Conservation (phyloP, 163 green algal species). For the Chlorella variabilis region DNA sequence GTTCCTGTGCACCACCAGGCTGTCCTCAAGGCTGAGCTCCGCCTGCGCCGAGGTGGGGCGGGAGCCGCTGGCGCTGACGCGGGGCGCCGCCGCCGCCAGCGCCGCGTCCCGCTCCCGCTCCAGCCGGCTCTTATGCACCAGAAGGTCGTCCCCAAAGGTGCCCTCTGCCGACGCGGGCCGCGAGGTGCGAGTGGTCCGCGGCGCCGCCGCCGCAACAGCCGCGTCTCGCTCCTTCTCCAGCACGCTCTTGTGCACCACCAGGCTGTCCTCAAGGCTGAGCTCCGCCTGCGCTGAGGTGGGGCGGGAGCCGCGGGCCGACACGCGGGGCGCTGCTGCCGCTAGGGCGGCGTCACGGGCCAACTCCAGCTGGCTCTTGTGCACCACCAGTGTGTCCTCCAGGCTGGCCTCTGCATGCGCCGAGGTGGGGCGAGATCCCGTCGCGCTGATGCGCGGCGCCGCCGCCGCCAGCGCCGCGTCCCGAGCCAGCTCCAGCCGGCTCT, state of each 20-base stretch:
- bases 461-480: constrained; percentile 24
- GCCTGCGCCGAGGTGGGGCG: background rate
- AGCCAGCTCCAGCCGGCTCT: constrained; percentile 31
- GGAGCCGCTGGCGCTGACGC: background rate
- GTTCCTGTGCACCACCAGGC: background rate
- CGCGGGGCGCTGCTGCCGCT: background rate
- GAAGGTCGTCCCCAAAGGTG: background rate
- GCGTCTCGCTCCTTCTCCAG: constrained; percentile 13
- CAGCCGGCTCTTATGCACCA: constrained; percentile 28
- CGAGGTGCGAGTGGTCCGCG: background rate
- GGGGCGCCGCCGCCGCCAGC: constrained; percentile 3
- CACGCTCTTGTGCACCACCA: constrained; percentile 1
- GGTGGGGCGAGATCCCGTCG: background rate
- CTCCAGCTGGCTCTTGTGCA: constrained; percentile 36
- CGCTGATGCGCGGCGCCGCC: constrained; percentile 2
- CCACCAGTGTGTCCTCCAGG: background rate
- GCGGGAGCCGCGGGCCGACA: background rate
- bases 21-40: background rate
- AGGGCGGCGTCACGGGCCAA: constrained; percentile 3
- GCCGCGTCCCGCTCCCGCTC: constrained; percentile 21
- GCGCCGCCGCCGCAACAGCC: background rate
- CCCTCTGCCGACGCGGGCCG: background rate
- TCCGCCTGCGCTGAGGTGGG: background rate
- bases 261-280: background rate
- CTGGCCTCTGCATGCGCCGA: background rate